These are phyloP conservation scores for Colletotrichum simmondsii DNA, from an alignment of 2,329 filamentous ascomycete genomes.

Conservation along the genomic window DNA sequence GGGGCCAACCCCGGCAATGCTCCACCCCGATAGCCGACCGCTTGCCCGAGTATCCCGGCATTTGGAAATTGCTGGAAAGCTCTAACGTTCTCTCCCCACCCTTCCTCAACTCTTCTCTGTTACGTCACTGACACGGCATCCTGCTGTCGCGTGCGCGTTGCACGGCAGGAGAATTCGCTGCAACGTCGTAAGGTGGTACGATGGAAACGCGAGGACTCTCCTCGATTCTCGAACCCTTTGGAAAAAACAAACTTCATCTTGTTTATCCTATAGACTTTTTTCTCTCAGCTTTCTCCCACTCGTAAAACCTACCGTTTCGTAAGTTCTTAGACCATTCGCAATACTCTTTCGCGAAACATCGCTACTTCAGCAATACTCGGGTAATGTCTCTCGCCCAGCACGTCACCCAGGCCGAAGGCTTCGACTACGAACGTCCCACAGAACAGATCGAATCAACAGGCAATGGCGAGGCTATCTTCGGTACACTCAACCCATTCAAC, in stretches of 20 bases:
- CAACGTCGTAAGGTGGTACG: background rate
- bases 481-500: conserved; percentile 37
- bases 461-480: conserved; percentile 39
- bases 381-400: conserved; percentile 56
- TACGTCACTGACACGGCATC: conserved; percentile 32
- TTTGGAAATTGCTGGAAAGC: conserved; percentile 34
- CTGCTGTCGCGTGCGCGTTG: conserved; percentile 2
- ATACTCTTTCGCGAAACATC: background rate
- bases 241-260: background rate
- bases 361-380: background rate
- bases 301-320: background rate
- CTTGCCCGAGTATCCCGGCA: conserved; percentile 15
- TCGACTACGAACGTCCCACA: conserved; percentile 48
- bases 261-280: background rate
- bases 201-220: background rate
- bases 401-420: conserved; percentile 53
- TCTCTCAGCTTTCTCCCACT: background rate
- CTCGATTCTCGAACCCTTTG: background rate
- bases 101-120: background rate
- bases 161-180: background rate
- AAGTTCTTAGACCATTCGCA: background rate
- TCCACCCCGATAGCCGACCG: background rate
- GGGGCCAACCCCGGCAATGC: background rate
- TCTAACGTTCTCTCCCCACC: conserved; percentile 15
- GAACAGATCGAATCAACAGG: conserved; percentile 37